Percentiles rank a stretch among this genome's conserved stretches.
Evolutionary conservation across 148 eudicot species (phyloP).

Genomic region (Cornus suecica): DNA sequence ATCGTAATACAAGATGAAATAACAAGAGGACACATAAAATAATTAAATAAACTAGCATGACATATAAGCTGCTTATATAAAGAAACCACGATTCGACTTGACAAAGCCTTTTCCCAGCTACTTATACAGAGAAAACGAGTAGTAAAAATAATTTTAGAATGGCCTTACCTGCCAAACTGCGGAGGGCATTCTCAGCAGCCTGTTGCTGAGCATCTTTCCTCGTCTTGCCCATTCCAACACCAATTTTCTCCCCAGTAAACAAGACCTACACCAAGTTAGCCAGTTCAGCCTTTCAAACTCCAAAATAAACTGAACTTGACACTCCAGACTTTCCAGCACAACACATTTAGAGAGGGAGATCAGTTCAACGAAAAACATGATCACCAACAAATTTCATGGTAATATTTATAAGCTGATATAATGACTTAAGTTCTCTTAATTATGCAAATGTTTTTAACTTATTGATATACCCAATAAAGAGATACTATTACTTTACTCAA

Average conservation of each 20-base stretch:
- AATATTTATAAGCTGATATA: background rate
- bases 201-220: slow-evolving; percentile 98
- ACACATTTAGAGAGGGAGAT: background rate
- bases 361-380: background rate
- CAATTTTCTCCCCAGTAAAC: slow-evolving; percentile 90
- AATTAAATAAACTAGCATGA: background rate
- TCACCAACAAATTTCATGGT: background rate
- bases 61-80: background rate
- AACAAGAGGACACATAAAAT: background rate
- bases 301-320: background rate
- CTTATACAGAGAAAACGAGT: background rate
- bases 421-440: too few species aligned
- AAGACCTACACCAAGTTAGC: slow-evolving; percentile 53
- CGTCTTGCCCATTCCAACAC: slow-evolving; percentile 87
- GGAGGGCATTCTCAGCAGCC: slow-evolving; percentile 95
- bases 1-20: background rate
- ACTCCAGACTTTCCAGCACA: background rate
- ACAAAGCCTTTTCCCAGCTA: too few species aligned
- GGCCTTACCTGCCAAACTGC: slow-evolving; percentile 70
- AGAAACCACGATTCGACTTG: too few species aligned
- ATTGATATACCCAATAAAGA: background rate
- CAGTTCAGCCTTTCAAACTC: slow-evolving; percentile 2
- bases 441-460: too few species aligned
- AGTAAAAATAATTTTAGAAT: background rate
- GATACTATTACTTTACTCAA: background rate